Base-by-base conservation (phyloP, 2,329 filamentous ascomycete species). In the Parastagonospora avenae region DNA sequence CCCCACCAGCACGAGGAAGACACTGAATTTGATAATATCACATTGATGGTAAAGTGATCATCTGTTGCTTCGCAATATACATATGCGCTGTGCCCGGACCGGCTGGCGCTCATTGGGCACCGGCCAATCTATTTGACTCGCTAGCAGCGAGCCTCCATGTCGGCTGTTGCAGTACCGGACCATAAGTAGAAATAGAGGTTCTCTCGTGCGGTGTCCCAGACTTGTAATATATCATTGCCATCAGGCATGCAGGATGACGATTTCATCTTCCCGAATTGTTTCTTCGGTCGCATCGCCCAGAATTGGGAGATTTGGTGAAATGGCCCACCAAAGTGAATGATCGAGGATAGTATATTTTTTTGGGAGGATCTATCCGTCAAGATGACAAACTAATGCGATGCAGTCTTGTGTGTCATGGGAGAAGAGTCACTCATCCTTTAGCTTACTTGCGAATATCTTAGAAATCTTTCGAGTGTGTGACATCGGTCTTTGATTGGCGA, bases 51-150 rank as follows among this genome's bases (percentile, higher is more conserved):
- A 65, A 57, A 68, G 48, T 65, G 50, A 38, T 55, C 48, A 40
- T 42, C 63, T 52, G 67, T 67, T 61, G 55, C 60, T 48, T 53
- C 29, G 42, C 47, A 54, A 47, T 68, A 56, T 67, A 59, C 16
- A 44, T 33, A 47, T 31, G 57, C 57, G 48, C 40, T 47, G 45
- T 48, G 53, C 8, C 24, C 62, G 61, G 65, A 46, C 66, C 65
- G 66, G 50, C 40, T 52, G 40, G 52, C 48, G 42, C 46, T 61
- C 14, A 62, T 61, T 66, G 64, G 64, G 27, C 45, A 16, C 31
- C 6, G 12, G 46, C 14, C 57, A 63, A 48, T 63, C 43, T 57
- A 59, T 52, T 50, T 48, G 55, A 47, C 45, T 60, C 49, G 40
- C 49, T 48, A 58, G 46, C n/a, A 42, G 45, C 11, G 33, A 41